Percentiles rank a stretch among this genome's conserved stretches.
Conservation (phyloP, 768 basidiomycete genomes). For the Amanita exitialis region DNA sequence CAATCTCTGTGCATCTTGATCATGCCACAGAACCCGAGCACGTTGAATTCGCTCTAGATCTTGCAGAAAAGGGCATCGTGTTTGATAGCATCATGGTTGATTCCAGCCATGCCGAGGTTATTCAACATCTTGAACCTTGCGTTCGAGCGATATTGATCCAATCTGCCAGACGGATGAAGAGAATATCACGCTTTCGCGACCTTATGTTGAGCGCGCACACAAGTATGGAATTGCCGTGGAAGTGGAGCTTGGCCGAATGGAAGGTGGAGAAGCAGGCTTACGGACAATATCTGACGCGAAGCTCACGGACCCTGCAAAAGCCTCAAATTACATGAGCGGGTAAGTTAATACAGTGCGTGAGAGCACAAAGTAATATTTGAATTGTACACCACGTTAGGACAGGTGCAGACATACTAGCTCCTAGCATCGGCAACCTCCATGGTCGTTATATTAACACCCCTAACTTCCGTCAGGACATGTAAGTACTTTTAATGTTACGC, state of each 20-base stretch:
- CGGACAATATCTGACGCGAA: conserved; percentile 37
- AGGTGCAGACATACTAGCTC: conserved; percentile 33
- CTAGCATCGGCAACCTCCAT: conserved; percentile 39
- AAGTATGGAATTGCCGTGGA: conserved; percentile 32
- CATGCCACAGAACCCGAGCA: conserved; percentile 38
- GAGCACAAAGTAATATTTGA: not conserved
- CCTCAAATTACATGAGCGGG: conserved; percentile 31
- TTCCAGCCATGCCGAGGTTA: conserved; percentile 35
- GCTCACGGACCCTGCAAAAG: conserved; percentile 32
- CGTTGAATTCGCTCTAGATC: conserved; percentile 31
- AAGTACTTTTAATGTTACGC: conserved; percentile 2
- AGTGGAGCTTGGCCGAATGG: conserved; percentile 37
- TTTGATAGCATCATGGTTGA: conserved; percentile 45
- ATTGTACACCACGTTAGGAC: conserved; percentile 17
- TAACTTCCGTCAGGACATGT: conserved; percentile 36
- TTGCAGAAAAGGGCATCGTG: conserved; percentile 34
- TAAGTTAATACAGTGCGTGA: conserved; percentile 6
- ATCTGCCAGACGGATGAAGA: conserved; percentile 32
- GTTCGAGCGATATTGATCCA: not conserved
- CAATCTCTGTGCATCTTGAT: conserved; percentile 38
- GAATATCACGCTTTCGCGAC: conserved; percentile 32
- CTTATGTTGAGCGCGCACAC: conserved; percentile 32
- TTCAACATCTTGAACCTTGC: not conserved
- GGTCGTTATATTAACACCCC: conserved; percentile 35
- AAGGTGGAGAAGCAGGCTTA: conserved; percentile 40